phyloP scores from a whole-genome alignment of 2,329 filamentous ascomycete genomes.

The Fusarium palustre region DNA sequence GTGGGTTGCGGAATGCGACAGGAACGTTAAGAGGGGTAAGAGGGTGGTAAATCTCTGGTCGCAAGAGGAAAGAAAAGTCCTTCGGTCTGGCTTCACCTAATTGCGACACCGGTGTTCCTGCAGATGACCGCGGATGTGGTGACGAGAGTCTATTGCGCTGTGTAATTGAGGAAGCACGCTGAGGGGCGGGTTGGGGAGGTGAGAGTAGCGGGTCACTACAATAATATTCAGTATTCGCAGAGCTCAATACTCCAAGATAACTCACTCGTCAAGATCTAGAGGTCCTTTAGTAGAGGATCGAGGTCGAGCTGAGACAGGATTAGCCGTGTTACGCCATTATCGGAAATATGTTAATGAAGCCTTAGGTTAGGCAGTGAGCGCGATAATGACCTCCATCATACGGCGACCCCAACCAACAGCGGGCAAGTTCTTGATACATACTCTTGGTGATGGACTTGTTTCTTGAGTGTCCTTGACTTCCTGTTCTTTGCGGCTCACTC shows the following conservation, averaged over 20 bases:
- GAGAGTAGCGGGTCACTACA: conserved; percentile 47
- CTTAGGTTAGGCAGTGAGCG: not conserved
- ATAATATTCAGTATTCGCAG: conserved; percentile 4
- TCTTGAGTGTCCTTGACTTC: conserved; percentile 50
- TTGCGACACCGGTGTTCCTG: conserved; percentile 47
- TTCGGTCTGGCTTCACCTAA: conserved; percentile 58
- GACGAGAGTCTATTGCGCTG: conserved; percentile 44
- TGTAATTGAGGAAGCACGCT: conserved; percentile 20
- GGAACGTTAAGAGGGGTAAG: conserved; percentile 73
- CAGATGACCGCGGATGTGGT: conserved; percentile 42
- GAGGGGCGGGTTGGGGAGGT: conserved; percentile 47
- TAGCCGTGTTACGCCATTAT: conserved; percentile 11
- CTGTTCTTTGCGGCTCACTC: conserved; percentile 48
- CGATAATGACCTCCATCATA: conserved; percentile 6
- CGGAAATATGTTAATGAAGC: not conserved
- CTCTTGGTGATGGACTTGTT: conserved; percentile 56
- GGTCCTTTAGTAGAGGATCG: conserved; percentile 82
- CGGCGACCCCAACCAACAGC: not conserved
- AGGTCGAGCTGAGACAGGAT: conserved; percentile 63
- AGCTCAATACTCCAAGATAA: conserved; percentile 1
- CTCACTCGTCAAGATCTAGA: conserved; percentile 80
- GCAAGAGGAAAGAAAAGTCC: conserved; percentile 84
- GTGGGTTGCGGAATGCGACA: conserved; percentile 74
- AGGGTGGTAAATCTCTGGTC: conserved; percentile 85
- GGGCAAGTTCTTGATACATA: conserved; percentile 37